Conservation (phyloP, 2,329 filamentous ascomycete species). For the Parastagonospora avenae region DNA sequence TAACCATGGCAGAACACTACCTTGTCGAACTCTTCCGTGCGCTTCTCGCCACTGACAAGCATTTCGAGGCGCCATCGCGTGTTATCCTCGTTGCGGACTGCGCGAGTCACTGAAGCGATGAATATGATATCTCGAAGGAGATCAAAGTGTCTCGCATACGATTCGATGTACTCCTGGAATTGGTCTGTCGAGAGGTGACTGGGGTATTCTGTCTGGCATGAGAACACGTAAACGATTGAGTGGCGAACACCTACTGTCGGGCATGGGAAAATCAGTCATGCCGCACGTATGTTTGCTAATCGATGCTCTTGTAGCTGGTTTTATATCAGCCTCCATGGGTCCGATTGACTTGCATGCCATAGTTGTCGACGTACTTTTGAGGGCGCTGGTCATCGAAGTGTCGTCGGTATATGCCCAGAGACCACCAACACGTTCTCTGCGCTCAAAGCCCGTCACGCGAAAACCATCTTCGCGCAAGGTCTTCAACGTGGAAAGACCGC, state of each 20-base stretch:
- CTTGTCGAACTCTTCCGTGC: constrained; percentile 39
- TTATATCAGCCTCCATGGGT: not conserved
- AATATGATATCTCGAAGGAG: constrained; percentile 44
- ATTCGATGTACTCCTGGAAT: constrained; percentile 49
- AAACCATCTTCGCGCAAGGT: constrained; percentile 53
- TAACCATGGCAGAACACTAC: constrained; percentile 43
- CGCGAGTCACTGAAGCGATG: constrained; percentile 36
- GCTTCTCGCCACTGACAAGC: constrained; percentile 21
- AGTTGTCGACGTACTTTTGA: constrained; percentile 37
- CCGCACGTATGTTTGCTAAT: constrained; percentile 49
- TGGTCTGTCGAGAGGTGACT: constrained; percentile 26
- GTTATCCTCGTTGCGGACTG: constrained; percentile 31
- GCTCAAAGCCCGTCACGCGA: constrained; percentile 49
- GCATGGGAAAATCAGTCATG: constrained; percentile 52
- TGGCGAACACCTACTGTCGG: constrained; percentile 42
- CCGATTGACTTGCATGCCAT: too few species aligned
- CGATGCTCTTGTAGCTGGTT: constrained; percentile 9
- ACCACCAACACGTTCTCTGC: constrained; percentile 49
- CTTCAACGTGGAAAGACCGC: constrained; percentile 37
- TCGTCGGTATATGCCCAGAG: constrained; percentile 53
- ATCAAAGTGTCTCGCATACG: constrained; percentile 50
- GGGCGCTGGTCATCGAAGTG: constrained; percentile 14
- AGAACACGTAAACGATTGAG: not conserved
- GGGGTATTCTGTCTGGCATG: constrained; percentile 8
- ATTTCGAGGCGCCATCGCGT: constrained; percentile 43